These are phyloP conservation scores for Colletotrichum sojae DNA, from an alignment of 2,329 filamentous ascomycete species.

Conservation along the genomic window DNA sequence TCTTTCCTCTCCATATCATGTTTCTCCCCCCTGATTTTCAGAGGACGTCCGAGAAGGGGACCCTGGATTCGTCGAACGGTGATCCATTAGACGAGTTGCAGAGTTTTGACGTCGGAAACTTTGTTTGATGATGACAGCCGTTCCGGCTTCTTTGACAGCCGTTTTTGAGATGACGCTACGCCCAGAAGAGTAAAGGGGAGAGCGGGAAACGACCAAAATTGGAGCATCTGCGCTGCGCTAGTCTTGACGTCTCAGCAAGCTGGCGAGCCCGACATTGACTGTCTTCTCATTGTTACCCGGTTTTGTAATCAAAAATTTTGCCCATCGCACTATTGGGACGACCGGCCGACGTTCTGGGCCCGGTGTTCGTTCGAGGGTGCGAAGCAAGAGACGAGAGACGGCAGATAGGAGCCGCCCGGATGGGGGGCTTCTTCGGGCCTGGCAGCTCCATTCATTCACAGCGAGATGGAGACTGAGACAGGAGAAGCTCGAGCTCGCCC, in stretches of 20 bases:
- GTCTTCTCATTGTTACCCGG: background rate
- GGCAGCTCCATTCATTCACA: constrained; percentile 1
- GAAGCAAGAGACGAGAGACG: background rate
- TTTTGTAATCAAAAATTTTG: background rate
- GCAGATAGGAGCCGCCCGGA: background rate
- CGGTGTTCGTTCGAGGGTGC: background rate
- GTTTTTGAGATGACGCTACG: constrained; percentile 31
- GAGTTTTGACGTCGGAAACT: constrained; percentile 5
- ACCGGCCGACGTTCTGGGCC: background rate
- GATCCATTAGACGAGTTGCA: background rate
- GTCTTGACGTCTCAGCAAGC: constrained; percentile 7
- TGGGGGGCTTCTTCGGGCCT: background rate
- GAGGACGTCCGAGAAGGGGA: background rate
- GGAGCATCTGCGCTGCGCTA: constrained; percentile 9
- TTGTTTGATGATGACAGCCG: constrained; percentile 19
- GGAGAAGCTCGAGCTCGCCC: no score
- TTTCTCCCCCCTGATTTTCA: background rate
- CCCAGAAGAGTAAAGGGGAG: constrained; percentile 23
- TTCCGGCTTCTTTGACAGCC: constrained; percentile 17
- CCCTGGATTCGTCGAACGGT: constrained; percentile 4
- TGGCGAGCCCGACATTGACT: constrained; percentile 2
- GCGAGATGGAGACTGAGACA: constrained; percentile 15
- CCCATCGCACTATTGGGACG: background rate
- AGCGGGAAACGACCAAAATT: constrained; percentile 21
- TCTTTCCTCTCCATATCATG: no score